A percentile compares a stretch with the other conserved stretches of the same genome.
Evolutionary conservation across 176 grass and related monocot genomes (phyloP).

Genomic region (Juncus inflexus): DNA sequence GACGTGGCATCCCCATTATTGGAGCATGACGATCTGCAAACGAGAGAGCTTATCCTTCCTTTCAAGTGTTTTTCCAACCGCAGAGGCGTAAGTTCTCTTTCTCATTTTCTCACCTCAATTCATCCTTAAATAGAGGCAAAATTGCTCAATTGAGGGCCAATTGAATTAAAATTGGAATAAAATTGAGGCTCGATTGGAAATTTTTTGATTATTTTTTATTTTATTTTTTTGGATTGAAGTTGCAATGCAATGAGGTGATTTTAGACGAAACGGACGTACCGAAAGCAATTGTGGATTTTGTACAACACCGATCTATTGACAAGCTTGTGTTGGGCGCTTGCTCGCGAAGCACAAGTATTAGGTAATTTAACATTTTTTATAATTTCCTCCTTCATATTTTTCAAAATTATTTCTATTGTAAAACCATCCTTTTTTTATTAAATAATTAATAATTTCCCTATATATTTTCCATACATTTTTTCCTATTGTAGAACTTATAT

Average conservation of each 20-base stretch:
- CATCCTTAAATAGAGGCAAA: too few species aligned
- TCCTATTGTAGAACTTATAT: too few species aligned
- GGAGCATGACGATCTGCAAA: conserved; percentile 49
- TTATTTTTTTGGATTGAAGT: conserved; percentile 37
- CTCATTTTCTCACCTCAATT: neutral
- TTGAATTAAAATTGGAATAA: neutral
- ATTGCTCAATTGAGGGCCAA: neutral
- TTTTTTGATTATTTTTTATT: neutral
- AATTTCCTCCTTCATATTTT: conserved; percentile 5
- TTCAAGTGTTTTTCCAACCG: conserved; percentile 76
- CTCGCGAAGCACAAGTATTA: conserved; percentile 56
- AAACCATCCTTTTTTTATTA: too few species aligned
- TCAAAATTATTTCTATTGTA: too few species aligned
- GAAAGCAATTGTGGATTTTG: conserved; percentile 76
- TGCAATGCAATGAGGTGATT: conserved; percentile 72
- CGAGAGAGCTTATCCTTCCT: conserved; percentile 65
- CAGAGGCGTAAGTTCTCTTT: conserved; percentile 51
- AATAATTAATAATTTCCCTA: too few species aligned
- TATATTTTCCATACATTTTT: too few species aligned
- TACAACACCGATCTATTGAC: conserved; percentile 35
- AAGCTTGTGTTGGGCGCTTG: conserved; percentile 60
- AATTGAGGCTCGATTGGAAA: neutral
- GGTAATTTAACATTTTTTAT: conserved; percentile 25
- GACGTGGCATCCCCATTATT: conserved; percentile 35
- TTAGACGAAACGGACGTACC: conserved; percentile 56